These are phyloP conservation scores for Westerdykella aurantiaca DNA, from an alignment of 2,329 filamentous ascomycete species.

Conservation along the genomic window DNA sequence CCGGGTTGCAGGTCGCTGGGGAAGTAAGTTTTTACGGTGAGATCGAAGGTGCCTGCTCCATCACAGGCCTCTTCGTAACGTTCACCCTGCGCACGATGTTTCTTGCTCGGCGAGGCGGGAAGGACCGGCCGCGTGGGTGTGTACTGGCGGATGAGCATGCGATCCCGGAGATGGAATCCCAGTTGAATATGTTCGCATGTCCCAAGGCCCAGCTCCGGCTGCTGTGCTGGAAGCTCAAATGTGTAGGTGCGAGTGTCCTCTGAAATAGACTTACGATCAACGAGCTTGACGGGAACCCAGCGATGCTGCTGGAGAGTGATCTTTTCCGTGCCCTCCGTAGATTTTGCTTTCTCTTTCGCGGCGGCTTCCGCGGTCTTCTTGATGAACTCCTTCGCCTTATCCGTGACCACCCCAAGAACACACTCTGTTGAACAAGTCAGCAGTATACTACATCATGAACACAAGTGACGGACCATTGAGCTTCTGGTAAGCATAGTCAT, in stretches of 20 bases:
- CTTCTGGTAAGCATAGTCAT: constrained; percentile 48
- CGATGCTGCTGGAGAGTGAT: constrained; percentile 41
- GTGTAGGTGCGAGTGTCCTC: constrained; percentile 45
- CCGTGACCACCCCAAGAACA: constrained; percentile 45
- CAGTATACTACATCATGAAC: neutral
- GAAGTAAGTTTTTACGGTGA: constrained; percentile 48
- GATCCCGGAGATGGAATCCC: constrained; percentile 49
- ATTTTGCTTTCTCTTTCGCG: constrained; percentile 35
- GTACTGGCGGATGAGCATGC: constrained; percentile 48
- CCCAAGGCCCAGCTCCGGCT: constrained; percentile 42
- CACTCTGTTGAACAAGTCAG: constrained; percentile 38
- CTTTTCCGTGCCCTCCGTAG: constrained; percentile 21
- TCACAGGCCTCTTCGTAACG: constrained; percentile 3
- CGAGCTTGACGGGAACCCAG: constrained; percentile 45
- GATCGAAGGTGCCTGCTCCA: constrained; percentile 15
- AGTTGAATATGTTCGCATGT: constrained; percentile 51
- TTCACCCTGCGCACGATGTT: neutral
- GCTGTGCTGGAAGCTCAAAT: constrained; percentile 40
- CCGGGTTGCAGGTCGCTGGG: constrained; percentile 45
- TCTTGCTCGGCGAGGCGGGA: constrained; percentile 23
- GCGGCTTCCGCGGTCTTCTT: constrained; percentile 40
- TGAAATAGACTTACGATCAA: constrained; percentile 37
- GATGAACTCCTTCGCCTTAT: constrained; percentile 46
- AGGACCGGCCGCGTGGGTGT: constrained; percentile 44
- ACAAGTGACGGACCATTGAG: constrained; percentile 35